These are phyloP conservation scores for Daldinia decipiens DNA, from an alignment of 495 filamentous ascomycete genomes.

Conservation along the genomic window DNA sequence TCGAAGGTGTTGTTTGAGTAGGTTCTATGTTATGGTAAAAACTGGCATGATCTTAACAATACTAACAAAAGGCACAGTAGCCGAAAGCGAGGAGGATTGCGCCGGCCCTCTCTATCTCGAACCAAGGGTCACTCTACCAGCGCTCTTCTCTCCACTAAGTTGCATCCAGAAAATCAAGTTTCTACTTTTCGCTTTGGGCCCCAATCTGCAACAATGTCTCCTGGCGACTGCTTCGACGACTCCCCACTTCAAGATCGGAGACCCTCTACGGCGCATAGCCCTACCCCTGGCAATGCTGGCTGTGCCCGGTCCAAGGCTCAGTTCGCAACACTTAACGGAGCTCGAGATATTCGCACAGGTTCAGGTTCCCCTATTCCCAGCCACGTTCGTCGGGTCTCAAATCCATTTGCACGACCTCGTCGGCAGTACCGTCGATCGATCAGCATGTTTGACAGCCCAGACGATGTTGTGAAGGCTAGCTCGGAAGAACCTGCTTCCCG, in stretches of 20 bases:
- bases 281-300: conserved; percentile 60
- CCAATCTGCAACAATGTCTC: conserved; percentile 67
- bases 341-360: conserved; percentile 66
- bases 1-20: conserved; percentile 62
- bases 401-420: conserved; percentile 77
- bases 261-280: conserved; percentile 65
- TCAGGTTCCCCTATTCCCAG: conserved; percentile 79
- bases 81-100: conserved; percentile 67
- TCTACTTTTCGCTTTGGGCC: conserved; percentile 68
- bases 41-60: background rate
- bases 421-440: conserved; percentile 90
- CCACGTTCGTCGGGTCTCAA: conserved; percentile 76
- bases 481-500: conserved; percentile 64
- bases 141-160: conserved; percentile 54
- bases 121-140: conserved; percentile 67
- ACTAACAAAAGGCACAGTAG: conserved; percentile 48
- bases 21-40: conserved; percentile 32
- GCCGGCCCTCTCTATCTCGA: conserved; percentile 69
- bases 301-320: conserved; percentile 70
- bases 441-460: conserved; percentile 96
- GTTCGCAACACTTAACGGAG: conserved; percentile 57
- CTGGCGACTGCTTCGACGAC: conserved; percentile 80
- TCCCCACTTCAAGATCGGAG: conserved; percentile 79
- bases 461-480: conserved; percentile 80
- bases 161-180: conserved; percentile 67